These are phyloP conservation scores for Pichia sp. DNA, from an alignment of 1,139 yeast species.

Conservation along the genomic window DNA sequence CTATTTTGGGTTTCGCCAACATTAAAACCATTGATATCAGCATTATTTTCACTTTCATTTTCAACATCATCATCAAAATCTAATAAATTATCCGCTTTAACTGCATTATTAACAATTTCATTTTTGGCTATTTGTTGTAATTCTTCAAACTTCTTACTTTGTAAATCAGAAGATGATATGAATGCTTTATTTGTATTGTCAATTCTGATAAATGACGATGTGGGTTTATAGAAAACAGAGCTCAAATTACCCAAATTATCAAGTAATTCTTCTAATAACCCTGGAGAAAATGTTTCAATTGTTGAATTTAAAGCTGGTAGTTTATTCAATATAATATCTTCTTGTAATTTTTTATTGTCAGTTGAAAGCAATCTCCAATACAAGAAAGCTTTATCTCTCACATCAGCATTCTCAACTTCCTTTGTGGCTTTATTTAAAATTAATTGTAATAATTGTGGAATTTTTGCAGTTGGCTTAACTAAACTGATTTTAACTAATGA, in stretches of 20 bases:
- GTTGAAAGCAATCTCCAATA: conserved; percentile 80
- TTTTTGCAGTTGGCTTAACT: conserved; percentile 37
- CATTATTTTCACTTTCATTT: conserved; percentile 16
- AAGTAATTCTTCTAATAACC: conserved; percentile 59
- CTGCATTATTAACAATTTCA: conserved; percentile 58
- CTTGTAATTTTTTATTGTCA: conserved; percentile 38
- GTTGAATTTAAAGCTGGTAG: conserved; percentile 70
- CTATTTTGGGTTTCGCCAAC: conserved; percentile 11
- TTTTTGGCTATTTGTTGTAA: conserved; percentile 70
- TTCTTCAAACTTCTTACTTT: conserved; percentile 52
- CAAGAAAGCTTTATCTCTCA: conserved; percentile 87
- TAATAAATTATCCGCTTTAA: conserved; percentile 72
- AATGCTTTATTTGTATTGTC: conserved; percentile 29
- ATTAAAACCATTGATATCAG: background rate
- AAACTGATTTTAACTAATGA: conserved; percentile 72
- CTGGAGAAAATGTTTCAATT: conserved; percentile 64
- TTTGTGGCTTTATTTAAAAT: conserved; percentile 74
- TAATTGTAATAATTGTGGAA: conserved; percentile 54
- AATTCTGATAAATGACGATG: conserved; percentile 52
- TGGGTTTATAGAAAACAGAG: conserved; percentile 85
- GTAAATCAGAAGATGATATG: conserved; percentile 24
- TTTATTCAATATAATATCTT: conserved; percentile 50
- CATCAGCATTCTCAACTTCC: conserved; percentile 82
- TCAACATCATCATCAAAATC: conserved; percentile 70
- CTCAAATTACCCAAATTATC: conserved; percentile 79